Percentiles rank a stretch among this genome's conserved stretches.
Evolutionary conservation across 768 basidiomycete genomes (phyloP).

Genomic region (Termitomyces sp.): DNA sequence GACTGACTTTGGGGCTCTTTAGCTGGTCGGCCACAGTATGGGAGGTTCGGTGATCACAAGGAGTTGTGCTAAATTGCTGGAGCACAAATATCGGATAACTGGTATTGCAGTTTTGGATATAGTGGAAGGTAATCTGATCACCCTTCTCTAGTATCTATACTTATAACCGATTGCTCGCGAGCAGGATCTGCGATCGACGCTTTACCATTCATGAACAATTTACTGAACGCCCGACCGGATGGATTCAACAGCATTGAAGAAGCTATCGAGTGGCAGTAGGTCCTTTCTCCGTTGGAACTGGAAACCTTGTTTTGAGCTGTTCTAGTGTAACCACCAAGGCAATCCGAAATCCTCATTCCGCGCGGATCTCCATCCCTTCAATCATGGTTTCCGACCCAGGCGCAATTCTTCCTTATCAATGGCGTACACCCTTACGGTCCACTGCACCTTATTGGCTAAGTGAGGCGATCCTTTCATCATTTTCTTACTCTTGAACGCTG

Average conservation of each 20-base stretch:
- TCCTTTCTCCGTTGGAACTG: constrained; percentile 11
- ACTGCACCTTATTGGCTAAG: constrained; percentile 91
- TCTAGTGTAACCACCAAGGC: constrained; percentile 72
- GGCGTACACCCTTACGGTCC: constrained; percentile 80
- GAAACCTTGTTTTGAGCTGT: not conserved
- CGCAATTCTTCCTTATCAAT: constrained; percentile 44
- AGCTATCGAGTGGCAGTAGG: constrained; percentile 96
- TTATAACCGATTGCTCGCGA: not conserved
- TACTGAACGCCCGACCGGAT: constrained; percentile 80
- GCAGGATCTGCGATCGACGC: constrained; percentile 90
- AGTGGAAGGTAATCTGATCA: constrained; percentile 61
- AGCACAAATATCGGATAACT: constrained; percentile 61
- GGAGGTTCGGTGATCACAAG: constrained; percentile 87
- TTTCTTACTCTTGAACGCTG: not conserved
- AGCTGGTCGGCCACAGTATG: constrained; percentile 96
- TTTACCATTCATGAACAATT: constrained; percentile 84
- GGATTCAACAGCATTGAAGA: constrained; percentile 81
- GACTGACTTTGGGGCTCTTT: not conserved
- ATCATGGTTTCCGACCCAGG: constrained; percentile 51
- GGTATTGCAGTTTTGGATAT: constrained; percentile 85
- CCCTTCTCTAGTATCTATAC: not conserved
- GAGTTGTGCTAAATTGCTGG: constrained; percentile 60
- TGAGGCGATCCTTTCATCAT: constrained; percentile 26
- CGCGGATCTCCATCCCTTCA: constrained; percentile 83
- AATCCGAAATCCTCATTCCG: constrained; percentile 76